phyloP scores from a whole-genome alignment of 2,329 filamentous ascomycete genomes.

The Neofusicoccum kwambonambiense region DNA sequence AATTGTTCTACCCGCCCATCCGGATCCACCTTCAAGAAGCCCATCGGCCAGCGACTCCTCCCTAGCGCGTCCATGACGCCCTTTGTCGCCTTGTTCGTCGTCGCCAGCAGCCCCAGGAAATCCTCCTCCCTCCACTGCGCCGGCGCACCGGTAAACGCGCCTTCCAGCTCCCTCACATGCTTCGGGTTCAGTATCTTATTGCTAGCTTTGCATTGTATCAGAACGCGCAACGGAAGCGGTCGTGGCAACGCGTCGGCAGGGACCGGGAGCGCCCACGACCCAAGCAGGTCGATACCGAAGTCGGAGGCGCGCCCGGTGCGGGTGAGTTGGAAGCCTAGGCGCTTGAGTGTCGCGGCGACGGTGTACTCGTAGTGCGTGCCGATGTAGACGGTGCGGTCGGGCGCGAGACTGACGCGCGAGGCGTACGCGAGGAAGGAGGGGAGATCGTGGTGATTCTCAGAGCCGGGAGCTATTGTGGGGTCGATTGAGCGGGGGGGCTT shows the following conservation, averaged over 20 bases:
- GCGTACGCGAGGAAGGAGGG: conserved; percentile 66
- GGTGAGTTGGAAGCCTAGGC: conserved; percentile 63
- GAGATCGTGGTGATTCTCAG: conserved; percentile 60
- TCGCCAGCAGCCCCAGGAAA: conserved; percentile 67
- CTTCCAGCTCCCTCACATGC: conserved; percentile 73
- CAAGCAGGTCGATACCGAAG: conserved; percentile 71
- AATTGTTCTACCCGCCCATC: conserved; percentile 65
- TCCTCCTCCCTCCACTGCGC: conserved; percentile 67
- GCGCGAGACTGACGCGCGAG: conserved; percentile 54
- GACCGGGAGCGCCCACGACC: conserved; percentile 60
- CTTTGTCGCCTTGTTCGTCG: conserved; percentile 68
- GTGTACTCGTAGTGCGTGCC: conserved; percentile 80
- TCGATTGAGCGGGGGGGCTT: neutral
- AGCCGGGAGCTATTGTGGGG: conserved; percentile 26
- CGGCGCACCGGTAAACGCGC: conserved; percentile 72
- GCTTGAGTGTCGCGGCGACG: conserved; percentile 55
- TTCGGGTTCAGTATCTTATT: conserved; percentile 54
- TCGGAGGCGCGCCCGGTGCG: conserved; percentile 68
- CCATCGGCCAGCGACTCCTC: conserved; percentile 67
- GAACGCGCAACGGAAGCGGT: conserved; percentile 40
- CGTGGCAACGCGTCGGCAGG: conserved; percentile 6
- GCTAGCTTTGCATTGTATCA: conserved; percentile 69
- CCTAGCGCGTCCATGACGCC: conserved; percentile 73
- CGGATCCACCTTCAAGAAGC: conserved; percentile 62
- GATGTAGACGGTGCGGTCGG: conserved; percentile 60